Evolutionary conservation across 2,329 filamentous ascomycete genomes (phyloP), one percentile per base, ranked within the genome.

Genomic region (Xylariaceae sp.): DNA sequence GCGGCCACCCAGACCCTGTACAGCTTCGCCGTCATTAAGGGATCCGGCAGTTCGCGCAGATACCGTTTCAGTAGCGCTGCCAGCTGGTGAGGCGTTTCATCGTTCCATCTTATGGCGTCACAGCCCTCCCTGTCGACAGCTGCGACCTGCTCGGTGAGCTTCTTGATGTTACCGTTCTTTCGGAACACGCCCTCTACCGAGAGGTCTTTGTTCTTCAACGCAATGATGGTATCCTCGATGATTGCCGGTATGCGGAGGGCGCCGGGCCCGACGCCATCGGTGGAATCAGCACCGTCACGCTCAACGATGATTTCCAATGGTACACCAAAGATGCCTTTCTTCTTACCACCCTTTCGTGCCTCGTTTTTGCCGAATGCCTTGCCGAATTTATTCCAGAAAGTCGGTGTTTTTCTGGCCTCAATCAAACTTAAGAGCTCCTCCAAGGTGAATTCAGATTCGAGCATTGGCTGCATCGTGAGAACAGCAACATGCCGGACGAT

Each of bases 191-290:
- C 92, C 60, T 98, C 92, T 1, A 98, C 87, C 2, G 90, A 96
- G 66, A 98, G 88, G 58, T 98, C 92, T 87, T 98, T 96, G 60
- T 90, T 92, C 49, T 89, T 80, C 86, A 98, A 94, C 10, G 89
- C 88, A 4, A 85, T 83, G 23, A 98, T 82, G 31, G 90, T 80
- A 55, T 95, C 90, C 52, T 96, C 90, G n/a, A 98, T 75, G 33
- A 98, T 70, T n/a, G 87, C 84, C 3, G 92, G 92, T 26, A 98
- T 86, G 33, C 87, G 83, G 36, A 98, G 70, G 11, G 87, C 83
- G 13, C 89, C 90, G 9, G 92, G 89, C 1, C 92, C 92, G 40
- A 98, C 86, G 22, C 92, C 92, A 56, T 96, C 88, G 1, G 89
- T 96, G n/a, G 89, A 96, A 54, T 98, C 92, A 25, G 92, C 90